Percentiles rank a stretch among this genome's conserved stretches.
These are phyloP conservation scores for Debaryomyces hansenii DNA, from an alignment of 805 yeast species.

Conservation along the genomic window DNA sequence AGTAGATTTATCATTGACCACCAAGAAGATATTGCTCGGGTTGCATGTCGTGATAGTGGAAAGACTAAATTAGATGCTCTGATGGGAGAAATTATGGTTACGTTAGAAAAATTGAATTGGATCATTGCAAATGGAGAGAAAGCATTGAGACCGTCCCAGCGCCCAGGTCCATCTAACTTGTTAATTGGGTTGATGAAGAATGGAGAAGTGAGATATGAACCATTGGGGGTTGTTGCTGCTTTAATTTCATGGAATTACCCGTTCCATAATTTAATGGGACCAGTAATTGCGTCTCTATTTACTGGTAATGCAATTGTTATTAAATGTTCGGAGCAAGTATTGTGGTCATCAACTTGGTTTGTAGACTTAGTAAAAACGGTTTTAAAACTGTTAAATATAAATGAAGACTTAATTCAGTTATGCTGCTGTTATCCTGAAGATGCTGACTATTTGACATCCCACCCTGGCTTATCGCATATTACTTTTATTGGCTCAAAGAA, in stretches of 20 bases:
- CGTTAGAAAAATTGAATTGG: constrained; percentile 93
- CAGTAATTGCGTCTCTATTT: constrained; percentile 82
- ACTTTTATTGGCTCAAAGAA: constrained; percentile 96
- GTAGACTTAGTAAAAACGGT: constrained; percentile 70
- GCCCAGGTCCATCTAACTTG: constrained; percentile 86
- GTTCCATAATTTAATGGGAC: constrained; percentile 90
- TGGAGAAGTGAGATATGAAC: constrained; percentile 93
- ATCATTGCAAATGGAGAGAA: constrained; percentile 77
- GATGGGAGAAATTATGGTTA: constrained; percentile 94
- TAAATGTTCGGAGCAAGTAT: constrained; percentile 94
- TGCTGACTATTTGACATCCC: constrained; percentile 83
- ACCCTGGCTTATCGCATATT: constrained; percentile 79
- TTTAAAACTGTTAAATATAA: constrained; percentile 68
- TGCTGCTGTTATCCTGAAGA: constrained; percentile 87
- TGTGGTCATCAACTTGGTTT: constrained; percentile 89
- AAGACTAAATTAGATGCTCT: constrained; percentile 95
- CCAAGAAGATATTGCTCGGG: constrained; percentile 84
- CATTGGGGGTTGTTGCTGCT: constrained; percentile 85
- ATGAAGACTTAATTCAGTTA: constrained; percentile 82
- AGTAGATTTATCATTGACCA: constrained; percentile 70
- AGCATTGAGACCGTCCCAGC: constrained; percentile 64
- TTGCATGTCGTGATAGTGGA: constrained; percentile 96
- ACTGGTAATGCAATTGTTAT: constrained; percentile 90
- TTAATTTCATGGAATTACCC: constrained; percentile 98
- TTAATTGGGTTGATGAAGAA: constrained; percentile 81